Percentiles rank a stretch among this genome's conserved stretches.
Conservation (phyloP, 208 protist species). For the Leishmania braziliensis region DNA sequence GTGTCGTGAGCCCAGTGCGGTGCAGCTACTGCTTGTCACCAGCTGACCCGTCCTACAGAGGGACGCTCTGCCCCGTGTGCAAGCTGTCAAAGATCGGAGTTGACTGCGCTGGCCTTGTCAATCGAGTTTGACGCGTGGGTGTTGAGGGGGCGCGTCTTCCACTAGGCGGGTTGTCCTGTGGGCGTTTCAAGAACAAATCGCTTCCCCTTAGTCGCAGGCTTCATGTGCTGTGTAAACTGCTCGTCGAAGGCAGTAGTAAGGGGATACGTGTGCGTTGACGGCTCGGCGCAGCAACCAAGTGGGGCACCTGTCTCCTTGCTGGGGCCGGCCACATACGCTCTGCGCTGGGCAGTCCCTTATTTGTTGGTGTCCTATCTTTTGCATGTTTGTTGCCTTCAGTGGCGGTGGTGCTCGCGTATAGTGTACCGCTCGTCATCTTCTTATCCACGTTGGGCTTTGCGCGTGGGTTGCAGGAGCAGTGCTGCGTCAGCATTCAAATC, state of each 20-base stretch:
- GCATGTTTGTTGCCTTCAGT: neutral
- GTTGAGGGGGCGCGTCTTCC: neutral
- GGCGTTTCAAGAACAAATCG: neutral
- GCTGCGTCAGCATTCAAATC: neutral
- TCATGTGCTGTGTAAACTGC: slow-evolving; percentile 10
- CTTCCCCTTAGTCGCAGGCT: neutral
- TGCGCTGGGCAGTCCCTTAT: neutral
- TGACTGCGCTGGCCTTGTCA: slow-evolving; percentile 65
- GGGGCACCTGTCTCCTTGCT: neutral
- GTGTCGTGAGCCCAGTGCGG: slow-evolving; percentile 53
- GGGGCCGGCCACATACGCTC: neutral
- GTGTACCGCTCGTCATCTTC: neutral
- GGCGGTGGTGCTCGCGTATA: neutral
- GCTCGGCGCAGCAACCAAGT: neutral
- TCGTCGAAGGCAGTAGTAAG: neutral
- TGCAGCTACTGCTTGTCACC: slow-evolving; percentile 94
- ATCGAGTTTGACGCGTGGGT: slow-evolving; percentile 24
- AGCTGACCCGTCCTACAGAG: slow-evolving; percentile 73
- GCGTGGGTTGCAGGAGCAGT: neutral
- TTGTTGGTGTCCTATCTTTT: neutral
- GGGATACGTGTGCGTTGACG: neutral
- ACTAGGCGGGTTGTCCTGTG: neutral
- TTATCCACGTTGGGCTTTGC: neutral
- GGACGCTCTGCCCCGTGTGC: slow-evolving; percentile 79
- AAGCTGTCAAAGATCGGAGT: slow-evolving; percentile 66